Evolutionary conservation across 2,329 filamentous ascomycete genomes (phyloP).

Genomic region (Colletotrichum caudatum): DNA sequence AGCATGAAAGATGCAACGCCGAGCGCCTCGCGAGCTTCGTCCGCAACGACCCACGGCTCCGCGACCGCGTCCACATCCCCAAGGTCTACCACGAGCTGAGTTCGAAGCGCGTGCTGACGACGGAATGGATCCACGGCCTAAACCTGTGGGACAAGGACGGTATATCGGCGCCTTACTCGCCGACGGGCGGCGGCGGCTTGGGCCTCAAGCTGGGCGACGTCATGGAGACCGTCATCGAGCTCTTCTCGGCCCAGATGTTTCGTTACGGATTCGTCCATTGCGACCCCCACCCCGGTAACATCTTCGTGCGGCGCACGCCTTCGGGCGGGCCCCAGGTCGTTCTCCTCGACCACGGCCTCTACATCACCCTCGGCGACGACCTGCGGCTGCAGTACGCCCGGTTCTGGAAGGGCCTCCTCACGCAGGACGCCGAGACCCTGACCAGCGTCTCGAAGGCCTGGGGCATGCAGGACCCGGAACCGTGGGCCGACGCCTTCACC

Average conservation of each 20-base stretch:
- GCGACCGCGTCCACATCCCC: slow-evolving; percentile 74
- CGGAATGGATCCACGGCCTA: slow-evolving; percentile 78
- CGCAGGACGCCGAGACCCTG: slow-evolving; percentile 74
- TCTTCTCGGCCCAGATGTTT: slow-evolving; percentile 79
- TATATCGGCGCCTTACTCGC: slow-evolving; percentile 59
- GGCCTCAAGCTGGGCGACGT: slow-evolving; percentile 72
- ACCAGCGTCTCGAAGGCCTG: slow-evolving; percentile 67
- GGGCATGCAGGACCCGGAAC: slow-evolving; percentile 74
- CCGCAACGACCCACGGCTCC: slow-evolving; percentile 65
- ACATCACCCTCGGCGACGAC: slow-evolving; percentile 73
- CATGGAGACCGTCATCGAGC: slow-evolving; percentile 76
- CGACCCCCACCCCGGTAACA: slow-evolving; percentile 75
- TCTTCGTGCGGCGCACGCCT: slow-evolving; percentile 74
- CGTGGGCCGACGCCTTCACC: slow-evolving; percentile 74
- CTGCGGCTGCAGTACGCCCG: slow-evolving; percentile 67
- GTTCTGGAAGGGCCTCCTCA: slow-evolving; percentile 76
- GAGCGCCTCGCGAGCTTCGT: slow-evolving; percentile 71
- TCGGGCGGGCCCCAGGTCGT: slow-evolving; percentile 65
- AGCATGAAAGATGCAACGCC: slow-evolving; percentile 73
- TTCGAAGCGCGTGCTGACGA: slow-evolving; percentile 75
- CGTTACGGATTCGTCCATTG: slow-evolving; percentile 77
- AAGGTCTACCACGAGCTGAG: slow-evolving; percentile 69
- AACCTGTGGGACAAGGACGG: slow-evolving; percentile 75
- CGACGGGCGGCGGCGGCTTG: slow-evolving; percentile 57
- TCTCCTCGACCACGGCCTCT: slow-evolving; percentile 77